Evolutionary conservation across 306 rosid species (phyloP).

Genomic region (Quercus mongolica): DNA sequence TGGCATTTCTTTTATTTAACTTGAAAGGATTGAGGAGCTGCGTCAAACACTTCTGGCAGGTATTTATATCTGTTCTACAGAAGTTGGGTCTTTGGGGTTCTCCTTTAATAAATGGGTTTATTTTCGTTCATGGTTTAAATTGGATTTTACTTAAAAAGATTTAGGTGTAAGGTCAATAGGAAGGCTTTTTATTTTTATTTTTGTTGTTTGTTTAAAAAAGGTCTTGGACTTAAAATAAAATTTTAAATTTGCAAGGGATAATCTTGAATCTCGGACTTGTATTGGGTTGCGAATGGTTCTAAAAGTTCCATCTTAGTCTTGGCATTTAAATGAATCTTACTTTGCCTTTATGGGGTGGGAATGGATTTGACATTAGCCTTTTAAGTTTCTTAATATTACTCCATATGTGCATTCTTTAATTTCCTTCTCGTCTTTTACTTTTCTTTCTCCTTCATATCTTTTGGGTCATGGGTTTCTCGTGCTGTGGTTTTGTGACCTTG

Average conservation of each 20-base stretch:
- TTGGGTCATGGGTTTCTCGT: background rate
- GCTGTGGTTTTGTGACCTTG: background rate
- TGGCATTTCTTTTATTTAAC: conserved; percentile 40
- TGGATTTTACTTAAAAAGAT: background rate
- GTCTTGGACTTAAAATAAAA: background rate
- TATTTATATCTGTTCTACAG: conserved; percentile 52
- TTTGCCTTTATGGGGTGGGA: background rate
- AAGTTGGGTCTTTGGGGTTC: conserved; percentile 40
- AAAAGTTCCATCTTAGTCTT: background rate
- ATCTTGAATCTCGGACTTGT: background rate
- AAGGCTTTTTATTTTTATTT: background rate
- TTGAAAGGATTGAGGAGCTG: conserved; percentile 41
- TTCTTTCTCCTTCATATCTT: background rate
- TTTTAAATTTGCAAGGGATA: background rate
- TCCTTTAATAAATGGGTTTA: background rate
- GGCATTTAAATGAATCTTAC: background rate
- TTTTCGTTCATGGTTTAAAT: background rate
- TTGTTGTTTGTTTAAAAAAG: background rate
- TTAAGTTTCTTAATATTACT: background rate
- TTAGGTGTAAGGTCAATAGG: background rate
- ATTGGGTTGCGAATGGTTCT: background rate
- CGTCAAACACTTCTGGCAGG: conserved; percentile 65
- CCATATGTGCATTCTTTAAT: background rate
- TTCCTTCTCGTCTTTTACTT: background rate
- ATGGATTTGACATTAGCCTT: background rate